Evolutionary conservation across 495 filamentous ascomycete genomes (phyloP).

Genomic region (Neurospora hispaniola): DNA sequence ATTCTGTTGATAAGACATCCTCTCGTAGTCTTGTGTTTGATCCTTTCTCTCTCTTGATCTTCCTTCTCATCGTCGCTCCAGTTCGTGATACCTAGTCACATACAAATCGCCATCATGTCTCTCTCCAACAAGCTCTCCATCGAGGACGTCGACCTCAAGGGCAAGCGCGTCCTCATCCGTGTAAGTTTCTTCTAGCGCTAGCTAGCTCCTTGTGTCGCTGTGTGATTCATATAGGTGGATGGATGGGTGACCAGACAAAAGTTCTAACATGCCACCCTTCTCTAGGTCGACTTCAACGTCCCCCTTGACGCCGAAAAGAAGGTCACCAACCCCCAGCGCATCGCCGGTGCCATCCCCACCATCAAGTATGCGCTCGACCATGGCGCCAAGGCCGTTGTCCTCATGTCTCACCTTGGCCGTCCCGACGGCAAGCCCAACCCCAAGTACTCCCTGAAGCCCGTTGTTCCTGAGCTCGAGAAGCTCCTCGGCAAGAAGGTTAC

Average conservation of each 20-base stretch:
- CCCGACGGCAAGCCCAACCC: slow-evolving; percentile 80
- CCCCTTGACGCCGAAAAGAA: slow-evolving; percentile 83
- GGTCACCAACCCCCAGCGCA: slow-evolving; percentile 97
- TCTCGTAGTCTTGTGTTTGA: neutral
- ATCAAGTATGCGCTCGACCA: slow-evolving; percentile 96
- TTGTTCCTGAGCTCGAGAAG: slow-evolving; percentile 86
- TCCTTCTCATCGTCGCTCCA: neutral
- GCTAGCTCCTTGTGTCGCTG: neutral
- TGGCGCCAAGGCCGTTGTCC: slow-evolving; percentile 86
- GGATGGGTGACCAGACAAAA: neutral
- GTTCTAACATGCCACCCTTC: slow-evolving; percentile 9
- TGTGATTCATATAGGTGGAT: neutral
- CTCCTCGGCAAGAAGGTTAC: slow-evolving; percentile 71
- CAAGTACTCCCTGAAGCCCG: slow-evolving; percentile 91
- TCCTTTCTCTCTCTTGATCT: neutral
- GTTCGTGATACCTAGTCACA: neutral
- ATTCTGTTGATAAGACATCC: neutral
- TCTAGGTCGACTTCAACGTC: slow-evolving; percentile 98
- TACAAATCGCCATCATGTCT: slow-evolving; percentile 59
- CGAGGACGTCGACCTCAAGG: slow-evolving; percentile 91
- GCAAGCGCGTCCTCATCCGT: slow-evolving; percentile 93
- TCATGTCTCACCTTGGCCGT: slow-evolving; percentile 98
- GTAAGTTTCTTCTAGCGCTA: slow-evolving; percentile 42
- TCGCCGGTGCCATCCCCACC: slow-evolving; percentile 91
- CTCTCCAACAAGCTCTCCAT: slow-evolving; percentile 97